Evolutionary conservation across 2,329 filamentous ascomycete species (phyloP).

Genomic region (Teratosphaeria epicoccoides): DNA sequence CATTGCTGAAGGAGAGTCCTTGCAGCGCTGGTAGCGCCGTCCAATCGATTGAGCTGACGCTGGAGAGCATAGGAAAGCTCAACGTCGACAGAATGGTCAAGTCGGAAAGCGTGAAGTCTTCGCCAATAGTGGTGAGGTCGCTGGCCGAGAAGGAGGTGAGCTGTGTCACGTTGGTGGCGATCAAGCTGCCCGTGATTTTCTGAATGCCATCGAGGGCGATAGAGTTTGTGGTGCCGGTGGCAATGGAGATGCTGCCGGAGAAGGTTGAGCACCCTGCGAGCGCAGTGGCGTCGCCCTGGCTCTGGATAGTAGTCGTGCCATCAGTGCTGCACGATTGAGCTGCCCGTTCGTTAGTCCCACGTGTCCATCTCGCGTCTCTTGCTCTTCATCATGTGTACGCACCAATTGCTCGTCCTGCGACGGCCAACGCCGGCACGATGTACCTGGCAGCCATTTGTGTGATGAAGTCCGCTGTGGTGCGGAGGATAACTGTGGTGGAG

Average conservation of each 20-base stretch:
- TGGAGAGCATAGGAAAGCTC: constrained; percentile 52
- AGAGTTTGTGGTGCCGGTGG: constrained; percentile 42
- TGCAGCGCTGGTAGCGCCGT: constrained; percentile 57
- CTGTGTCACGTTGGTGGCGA: constrained; percentile 43
- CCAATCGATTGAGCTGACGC: constrained; percentile 59
- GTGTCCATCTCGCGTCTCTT: background rate
- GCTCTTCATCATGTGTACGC: constrained; percentile 16
- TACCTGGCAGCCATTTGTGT: constrained; percentile 44
- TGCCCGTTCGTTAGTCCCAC: constrained; percentile 4
- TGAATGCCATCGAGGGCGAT: constrained; percentile 54
- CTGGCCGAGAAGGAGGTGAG: constrained; percentile 54
- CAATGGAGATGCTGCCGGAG: constrained; percentile 57
- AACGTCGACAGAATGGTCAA: constrained; percentile 60
- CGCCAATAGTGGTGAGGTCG: constrained; percentile 54
- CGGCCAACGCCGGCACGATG: constrained; percentile 46
- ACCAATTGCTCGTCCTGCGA: constrained; percentile 43
- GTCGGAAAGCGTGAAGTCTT: constrained; percentile 58
- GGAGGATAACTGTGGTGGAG: constrained; percentile 5
- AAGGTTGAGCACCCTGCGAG: constrained; percentile 58
- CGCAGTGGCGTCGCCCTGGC: constrained; percentile 47
- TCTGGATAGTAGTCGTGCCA: constrained; percentile 49
- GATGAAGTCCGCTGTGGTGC: constrained; percentile 1
- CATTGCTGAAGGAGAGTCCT: constrained; percentile 48
- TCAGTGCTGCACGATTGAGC: constrained; percentile 19
- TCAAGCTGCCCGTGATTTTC: constrained; percentile 48